Percentiles rank a stretch among this genome's conserved stretches.
phyloP scores from a whole-genome alignment of 345 rosid genomes.

The Eucalyptus microcorys region DNA sequence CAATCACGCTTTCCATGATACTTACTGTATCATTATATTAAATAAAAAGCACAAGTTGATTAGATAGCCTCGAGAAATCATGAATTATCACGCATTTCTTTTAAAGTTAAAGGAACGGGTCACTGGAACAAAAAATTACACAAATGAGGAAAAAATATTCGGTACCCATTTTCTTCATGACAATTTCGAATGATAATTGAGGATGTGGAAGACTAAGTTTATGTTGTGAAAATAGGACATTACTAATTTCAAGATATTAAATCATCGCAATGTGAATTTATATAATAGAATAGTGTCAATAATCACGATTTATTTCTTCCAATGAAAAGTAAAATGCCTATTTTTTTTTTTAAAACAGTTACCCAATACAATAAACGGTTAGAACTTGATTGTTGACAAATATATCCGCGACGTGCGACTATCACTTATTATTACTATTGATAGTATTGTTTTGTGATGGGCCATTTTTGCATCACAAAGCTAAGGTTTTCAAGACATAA shows the following conservation, averaged over 20 bases:
- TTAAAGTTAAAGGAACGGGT: background rate
- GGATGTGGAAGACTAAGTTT: background rate
- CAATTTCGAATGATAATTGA: background rate
- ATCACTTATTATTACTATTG: background rate
- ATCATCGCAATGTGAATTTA: background rate
- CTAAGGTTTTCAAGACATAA: background rate
- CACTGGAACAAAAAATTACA: background rate
- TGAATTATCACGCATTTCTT: background rate
- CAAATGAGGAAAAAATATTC: background rate
- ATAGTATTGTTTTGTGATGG: background rate
- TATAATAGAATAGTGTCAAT: background rate
- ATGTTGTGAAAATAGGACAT: background rate
- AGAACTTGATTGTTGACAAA: background rate
- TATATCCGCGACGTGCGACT: background rate
- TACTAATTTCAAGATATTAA: background rate
- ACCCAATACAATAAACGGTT: background rate
- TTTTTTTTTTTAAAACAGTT: background rate
- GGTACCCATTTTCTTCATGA: background rate
- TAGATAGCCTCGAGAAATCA: background rate
- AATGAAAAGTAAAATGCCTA: background rate
- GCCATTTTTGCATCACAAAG: background rate
- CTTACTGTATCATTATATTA: background rate
- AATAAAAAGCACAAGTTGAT: background rate
- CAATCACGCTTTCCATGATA: background rate
- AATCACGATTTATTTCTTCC: background rate